Evolutionary conservation across 495 filamentous ascomycete species (phyloP).

Genomic region (Aspergillus kassunensis): DNA sequence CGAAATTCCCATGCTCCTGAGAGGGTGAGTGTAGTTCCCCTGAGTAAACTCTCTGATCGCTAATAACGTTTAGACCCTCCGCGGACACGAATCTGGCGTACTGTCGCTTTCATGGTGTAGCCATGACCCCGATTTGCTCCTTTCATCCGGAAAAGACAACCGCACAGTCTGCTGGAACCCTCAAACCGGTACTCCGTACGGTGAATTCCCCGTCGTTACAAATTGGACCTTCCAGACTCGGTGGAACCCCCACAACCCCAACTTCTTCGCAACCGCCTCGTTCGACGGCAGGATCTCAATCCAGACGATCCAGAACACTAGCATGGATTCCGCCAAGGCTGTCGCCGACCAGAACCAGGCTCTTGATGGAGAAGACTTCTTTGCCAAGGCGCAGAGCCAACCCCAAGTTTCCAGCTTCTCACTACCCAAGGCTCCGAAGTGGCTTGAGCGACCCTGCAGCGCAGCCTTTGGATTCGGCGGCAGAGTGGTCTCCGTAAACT

Average conservation of each 20-base stretch:
- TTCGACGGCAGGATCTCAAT: slow-evolving; percentile 94
- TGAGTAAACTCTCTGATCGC: neutral
- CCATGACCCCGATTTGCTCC: slow-evolving; percentile 83
- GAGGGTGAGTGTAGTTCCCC: slow-evolving; percentile 43
- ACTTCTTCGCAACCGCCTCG: slow-evolving; percentile 86
- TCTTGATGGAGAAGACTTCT: slow-evolving; percentile 93
- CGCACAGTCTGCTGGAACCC: slow-evolving; percentile 95
- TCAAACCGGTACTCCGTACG: slow-evolving; percentile 76
- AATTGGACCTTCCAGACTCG: slow-evolving; percentile 98
- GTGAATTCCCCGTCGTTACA: slow-evolving; percentile 93
- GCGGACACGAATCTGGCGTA: slow-evolving; percentile 87
- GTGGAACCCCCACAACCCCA: slow-evolving; percentile 92
- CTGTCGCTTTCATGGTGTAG: slow-evolving; percentile 94
- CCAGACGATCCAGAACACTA: slow-evolving; percentile 88
- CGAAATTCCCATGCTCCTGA: slow-evolving; percentile 95
- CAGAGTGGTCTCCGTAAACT: slow-evolving; percentile 76
- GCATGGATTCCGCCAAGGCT: slow-evolving; percentile 45
- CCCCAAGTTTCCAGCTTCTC: slow-evolving; percentile 86
- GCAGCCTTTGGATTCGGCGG: slow-evolving; percentile 96
- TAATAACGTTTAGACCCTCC: slow-evolving; percentile 52
- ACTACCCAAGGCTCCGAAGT: slow-evolving; percentile 79
- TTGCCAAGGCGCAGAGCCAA: slow-evolving; percentile 85
- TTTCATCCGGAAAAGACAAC: slow-evolving; percentile 97
- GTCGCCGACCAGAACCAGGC: slow-evolving; percentile 59
- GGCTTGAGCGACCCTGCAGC: slow-evolving; percentile 80